These are phyloP conservation scores for Cynanchum wilfordii DNA, from an alignment of 257 asterid genomes.

Conservation along the genomic window DNA sequence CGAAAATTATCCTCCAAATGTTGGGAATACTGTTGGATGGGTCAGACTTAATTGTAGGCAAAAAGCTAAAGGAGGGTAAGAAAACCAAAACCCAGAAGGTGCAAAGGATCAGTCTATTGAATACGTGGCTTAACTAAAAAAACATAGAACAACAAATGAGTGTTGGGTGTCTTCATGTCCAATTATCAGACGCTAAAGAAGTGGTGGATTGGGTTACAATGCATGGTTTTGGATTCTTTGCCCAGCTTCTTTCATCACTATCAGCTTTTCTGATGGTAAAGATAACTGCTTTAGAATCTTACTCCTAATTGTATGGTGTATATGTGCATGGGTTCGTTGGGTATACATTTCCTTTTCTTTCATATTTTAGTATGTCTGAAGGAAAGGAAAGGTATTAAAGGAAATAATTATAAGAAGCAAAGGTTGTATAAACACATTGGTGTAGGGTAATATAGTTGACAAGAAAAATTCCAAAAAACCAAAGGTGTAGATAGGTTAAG, in stretches of 20 bases:
- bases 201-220: background rate
- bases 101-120: background rate
- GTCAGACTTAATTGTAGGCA: background rate
- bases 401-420: background rate
- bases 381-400: no score
- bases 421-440: background rate
- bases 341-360: background rate
- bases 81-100: background rate
- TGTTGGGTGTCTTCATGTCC: background rate
- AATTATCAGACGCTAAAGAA: background rate
- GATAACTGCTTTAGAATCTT: background rate
- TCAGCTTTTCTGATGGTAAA: background rate
- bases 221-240: background rate
- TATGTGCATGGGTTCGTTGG: background rate
- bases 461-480: no score
- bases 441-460: no score
- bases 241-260: background rate
- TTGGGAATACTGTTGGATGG: background rate
- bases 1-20: background rate
- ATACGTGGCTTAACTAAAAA: background rate
- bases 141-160: background rate
- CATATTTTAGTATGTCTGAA: background rate
- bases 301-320: background rate
- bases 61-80: background rate
- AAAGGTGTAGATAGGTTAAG: no score